Base-by-base conservation (phyloP, 169 alveolate species). In the Eimeria tenella region DNA sequence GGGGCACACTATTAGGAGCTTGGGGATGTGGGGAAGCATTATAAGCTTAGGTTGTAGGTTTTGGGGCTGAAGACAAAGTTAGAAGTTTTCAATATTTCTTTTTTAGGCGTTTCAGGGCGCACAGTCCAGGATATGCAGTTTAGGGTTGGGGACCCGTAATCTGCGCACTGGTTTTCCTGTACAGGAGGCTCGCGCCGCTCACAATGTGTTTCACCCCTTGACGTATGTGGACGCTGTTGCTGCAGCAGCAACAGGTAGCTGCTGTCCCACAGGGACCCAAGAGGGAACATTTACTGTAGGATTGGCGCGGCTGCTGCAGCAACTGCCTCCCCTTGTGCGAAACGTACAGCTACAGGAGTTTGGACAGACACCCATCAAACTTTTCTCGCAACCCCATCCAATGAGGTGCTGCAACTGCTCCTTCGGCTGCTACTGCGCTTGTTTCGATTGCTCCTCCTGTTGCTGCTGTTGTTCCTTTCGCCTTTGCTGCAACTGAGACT, bases 281-380 rank as follows among this genome's bases (percentile, higher is more conserved):
- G 62, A 90, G 63, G 65, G n/a, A 4, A 3, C 63, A 56, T 75
- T 75, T 19, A 42, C 86, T n/a, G 15, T 49, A 3, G 86, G 86
- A 4, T 31, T 75, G 15, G 90, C 86, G 83, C 60, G 68, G 62
- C 55, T 96, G 62, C 95, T 97, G 56, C 84, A 93, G 42, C 94
- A 97, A 21, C 94, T 97, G 96, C 96, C 96, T 23, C 95, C 97
- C 6, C 95, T 96, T 77, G 99, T 99, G 4, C 84, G 97, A 13
- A 65, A 86, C 9, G 89, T 75, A 53, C 95, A 93, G 74, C 63
- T 93, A 58, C 95, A 93, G 84, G 99, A 98, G 92, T 98, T 98
- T 81, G 99, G 99, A 0, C 98, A 98, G 90, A 96, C 98, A 53
- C 99, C 99, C 52, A 94, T 95, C 4, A 96, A 97, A 92, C 96